These are phyloP conservation scores for Forsythia suspensa DNA, from an alignment of 257 asterid species.

Conservation along the genomic window DNA sequence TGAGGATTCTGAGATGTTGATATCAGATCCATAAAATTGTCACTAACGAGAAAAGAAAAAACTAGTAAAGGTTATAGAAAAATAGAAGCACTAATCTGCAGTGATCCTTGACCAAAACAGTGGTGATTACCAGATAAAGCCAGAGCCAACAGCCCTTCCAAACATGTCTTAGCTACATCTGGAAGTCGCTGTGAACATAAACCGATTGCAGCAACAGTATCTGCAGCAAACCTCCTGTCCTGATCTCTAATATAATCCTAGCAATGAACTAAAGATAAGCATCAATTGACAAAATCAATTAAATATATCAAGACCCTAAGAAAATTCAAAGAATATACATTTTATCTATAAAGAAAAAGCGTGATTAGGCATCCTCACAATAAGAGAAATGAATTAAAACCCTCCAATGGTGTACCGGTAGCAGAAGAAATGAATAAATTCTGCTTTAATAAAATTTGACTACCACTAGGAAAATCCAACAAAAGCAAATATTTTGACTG, in stretches of 20 bases:
- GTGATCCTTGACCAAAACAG: constrained; percentile 25
- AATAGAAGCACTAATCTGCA: constrained; percentile 15
- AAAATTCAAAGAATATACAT: background rate
- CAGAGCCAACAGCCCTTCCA: constrained; percentile 79
- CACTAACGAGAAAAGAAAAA: constrained; percentile 4
- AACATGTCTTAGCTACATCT: constrained; percentile 61
- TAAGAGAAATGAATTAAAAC: constrained; percentile 12
- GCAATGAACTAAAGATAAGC: constrained; percentile 30
- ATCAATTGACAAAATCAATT: constrained; percentile 22
- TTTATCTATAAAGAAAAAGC: background rate
- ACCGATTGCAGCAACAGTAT: constrained; percentile 92
- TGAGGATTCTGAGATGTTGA: constrained; percentile 53
- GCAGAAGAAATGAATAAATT: background rate
- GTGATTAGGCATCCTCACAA: background rate
- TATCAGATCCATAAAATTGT: constrained; percentile 20
- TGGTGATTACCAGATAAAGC: constrained; percentile 59
- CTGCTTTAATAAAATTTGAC: constrained; percentile 10
- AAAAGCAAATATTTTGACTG: constrained; percentile 1
- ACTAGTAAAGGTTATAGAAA: background rate
- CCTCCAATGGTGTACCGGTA: background rate
- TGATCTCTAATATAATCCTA: constrained; percentile 97
- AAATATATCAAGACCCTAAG: constrained; percentile 10
- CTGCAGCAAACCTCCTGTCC: constrained; percentile 91
- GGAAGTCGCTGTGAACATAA: constrained; percentile 82
- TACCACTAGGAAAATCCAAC: background rate